Conservation (phyloP, 805 yeast genomes). For the Zygoascus bituminiphila region DNA sequence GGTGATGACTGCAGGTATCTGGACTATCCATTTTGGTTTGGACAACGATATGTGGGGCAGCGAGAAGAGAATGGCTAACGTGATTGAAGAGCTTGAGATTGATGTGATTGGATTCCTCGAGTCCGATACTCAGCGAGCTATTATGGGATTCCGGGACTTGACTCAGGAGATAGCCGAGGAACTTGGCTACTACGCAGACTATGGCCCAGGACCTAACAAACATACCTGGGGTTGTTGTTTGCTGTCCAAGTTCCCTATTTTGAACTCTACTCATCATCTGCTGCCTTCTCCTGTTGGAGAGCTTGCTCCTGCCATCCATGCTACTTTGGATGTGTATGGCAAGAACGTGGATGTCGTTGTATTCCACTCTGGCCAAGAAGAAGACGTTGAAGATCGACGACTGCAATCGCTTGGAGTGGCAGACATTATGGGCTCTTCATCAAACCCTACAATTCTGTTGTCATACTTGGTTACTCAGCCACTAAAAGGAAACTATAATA, state of each 20-base stretch:
- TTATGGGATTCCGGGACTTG: conserved; percentile 92
- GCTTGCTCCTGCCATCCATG: conserved; percentile 96
- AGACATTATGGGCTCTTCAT: conserved; percentile 67
- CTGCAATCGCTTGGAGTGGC: conserved; percentile 72
- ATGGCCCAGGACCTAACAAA: conserved; percentile 95
- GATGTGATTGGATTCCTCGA: conserved; percentile 89
- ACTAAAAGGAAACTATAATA: conserved; percentile 80
- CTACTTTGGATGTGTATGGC: conserved; percentile 88
- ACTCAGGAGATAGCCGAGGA: conserved; percentile 89
- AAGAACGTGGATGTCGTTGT: conserved; percentile 84
- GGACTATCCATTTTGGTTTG: conserved; percentile 96
- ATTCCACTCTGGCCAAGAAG: conserved; percentile 97
- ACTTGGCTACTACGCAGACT: conserved; percentile 89
- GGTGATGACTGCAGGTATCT: conserved; percentile 86
- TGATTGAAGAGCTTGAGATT: conserved; percentile 75
- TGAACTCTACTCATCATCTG: conserved; percentile 82
- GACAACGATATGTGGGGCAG: conserved; percentile 98
- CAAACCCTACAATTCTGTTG: conserved; percentile 76
- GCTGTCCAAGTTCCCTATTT: conserved; percentile 87
- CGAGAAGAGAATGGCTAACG: conserved; percentile 79
- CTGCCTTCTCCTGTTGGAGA: conserved; percentile 97
- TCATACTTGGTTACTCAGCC: conserved; percentile 91
- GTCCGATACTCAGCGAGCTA: conserved; percentile 85
- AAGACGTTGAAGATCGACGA: conserved; percentile 88
- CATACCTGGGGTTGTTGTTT: conserved; percentile 98